phyloP scores from a whole-genome alignment of 2,329 filamentous ascomycete genomes.

The Neoscytalidium dimidiatum region DNA sequence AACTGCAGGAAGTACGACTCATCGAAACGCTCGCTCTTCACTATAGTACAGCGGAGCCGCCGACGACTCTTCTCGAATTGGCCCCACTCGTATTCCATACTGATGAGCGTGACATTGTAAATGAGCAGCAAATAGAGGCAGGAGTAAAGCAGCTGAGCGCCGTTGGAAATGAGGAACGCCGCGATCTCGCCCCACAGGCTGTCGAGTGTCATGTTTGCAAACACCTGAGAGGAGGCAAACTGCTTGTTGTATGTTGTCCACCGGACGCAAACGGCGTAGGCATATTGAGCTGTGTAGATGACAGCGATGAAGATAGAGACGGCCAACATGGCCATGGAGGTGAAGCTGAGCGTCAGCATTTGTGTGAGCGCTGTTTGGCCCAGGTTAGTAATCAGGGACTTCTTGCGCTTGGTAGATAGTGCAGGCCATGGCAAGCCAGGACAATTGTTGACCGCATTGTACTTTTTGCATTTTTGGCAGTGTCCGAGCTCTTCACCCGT shows the following conservation, averaged over 20 bases:
- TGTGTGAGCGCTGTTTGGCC: constrained; percentile 34
- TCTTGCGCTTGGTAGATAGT: constrained; percentile 35
- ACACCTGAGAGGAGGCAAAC: background rate
- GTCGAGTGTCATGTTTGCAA: constrained; percentile 25
- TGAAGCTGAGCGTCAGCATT: constrained; percentile 24
- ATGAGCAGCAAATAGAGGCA: constrained; percentile 34
- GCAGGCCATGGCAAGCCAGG: constrained; percentile 29
- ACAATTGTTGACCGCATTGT: constrained; percentile 27
- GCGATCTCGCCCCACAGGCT: constrained; percentile 27
- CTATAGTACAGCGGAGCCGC: constrained; percentile 31
- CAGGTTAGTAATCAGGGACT: constrained; percentile 31
- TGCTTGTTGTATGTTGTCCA: constrained; percentile 11
- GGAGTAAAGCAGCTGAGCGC: constrained; percentile 34
- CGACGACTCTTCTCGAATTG: constrained; percentile 28
- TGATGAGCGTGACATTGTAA: constrained; percentile 33
- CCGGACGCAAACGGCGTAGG: background rate
- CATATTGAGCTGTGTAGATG: constrained; percentile 19
- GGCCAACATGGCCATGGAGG: constrained; percentile 24
- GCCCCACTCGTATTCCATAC: constrained; percentile 33
- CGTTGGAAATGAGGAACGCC: constrained; percentile 31
- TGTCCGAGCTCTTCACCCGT: constrained; percentile 33
- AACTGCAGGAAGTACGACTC: constrained; percentile 34
- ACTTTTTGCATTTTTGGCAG: constrained; percentile 35
- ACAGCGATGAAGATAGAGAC: constrained; percentile 28
- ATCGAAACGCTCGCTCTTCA: constrained; percentile 30